phyloP scores from a whole-genome alignment of 2,329 filamentous ascomycete species.

The Ascochyta rabiei region DNA sequence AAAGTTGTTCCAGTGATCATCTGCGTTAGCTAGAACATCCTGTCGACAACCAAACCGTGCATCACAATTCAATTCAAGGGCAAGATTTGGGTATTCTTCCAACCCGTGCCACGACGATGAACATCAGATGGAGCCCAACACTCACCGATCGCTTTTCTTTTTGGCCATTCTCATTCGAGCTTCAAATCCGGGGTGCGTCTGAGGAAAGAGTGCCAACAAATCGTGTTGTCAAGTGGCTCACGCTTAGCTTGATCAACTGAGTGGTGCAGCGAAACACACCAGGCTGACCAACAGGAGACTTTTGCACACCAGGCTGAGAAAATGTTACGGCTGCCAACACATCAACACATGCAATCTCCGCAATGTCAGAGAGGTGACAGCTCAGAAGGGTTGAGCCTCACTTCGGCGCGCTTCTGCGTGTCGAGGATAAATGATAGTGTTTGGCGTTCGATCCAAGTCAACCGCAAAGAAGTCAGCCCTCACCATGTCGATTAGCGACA shows the following conservation, averaged over 20 bases:
- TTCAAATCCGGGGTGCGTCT: neutral
- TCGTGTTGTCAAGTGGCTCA: neutral
- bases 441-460: too few relatives aligned
- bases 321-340: constrained; percentile 28
- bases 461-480: neutral
- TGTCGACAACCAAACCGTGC: neutral
- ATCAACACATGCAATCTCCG: constrained; percentile 28
- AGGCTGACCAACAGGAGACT: constrained; percentile 32
- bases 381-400: constrained; percentile 33
- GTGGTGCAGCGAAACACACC: constrained; percentile 10
- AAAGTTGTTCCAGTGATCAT: neutral
- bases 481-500: neutral
- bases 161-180: neutral
- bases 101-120: neutral
- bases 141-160: neutral
- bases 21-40: too few relatives aligned
- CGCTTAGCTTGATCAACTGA: neutral
- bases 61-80: neutral
- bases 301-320: constrained; percentile 30
- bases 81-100: neutral
- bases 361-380: constrained; percentile 18
- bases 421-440: too few relatives aligned
- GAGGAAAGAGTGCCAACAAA: neutral
- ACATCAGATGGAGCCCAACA: neutral
- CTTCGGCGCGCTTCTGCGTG: neutral